Conservation (phyloP, 2,329 filamentous ascomycete species). For the Emmonsiellopsis sp. region DNA sequence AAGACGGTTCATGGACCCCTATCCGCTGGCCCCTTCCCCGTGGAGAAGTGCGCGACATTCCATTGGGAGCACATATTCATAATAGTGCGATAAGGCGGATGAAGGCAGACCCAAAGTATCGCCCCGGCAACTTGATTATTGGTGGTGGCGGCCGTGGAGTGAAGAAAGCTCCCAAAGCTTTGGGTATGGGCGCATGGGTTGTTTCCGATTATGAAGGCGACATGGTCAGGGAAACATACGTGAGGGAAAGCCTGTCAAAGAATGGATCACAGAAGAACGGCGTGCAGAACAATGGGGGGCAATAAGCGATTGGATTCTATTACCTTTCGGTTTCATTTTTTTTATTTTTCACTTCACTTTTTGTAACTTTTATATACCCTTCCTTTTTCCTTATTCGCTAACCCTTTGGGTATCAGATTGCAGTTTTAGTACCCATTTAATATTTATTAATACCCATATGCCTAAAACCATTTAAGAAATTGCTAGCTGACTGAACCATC, state of each 20-base stretch:
- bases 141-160: slow-evolving; percentile 68
- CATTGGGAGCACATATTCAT: slow-evolving; percentile 59
- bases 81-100: slow-evolving; percentile 65
- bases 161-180: slow-evolving; percentile 48
- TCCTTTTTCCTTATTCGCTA: too few relatives aligned
- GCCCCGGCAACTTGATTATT: slow-evolving; percentile 70
- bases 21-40: slow-evolving; percentile 72
- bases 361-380: neutral
- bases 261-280: neutral
- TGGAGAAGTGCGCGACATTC: slow-evolving; percentile 70
- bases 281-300: neutral
- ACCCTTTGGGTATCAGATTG: too few relatives aligned
- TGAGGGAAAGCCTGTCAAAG: slow-evolving; percentile 32
- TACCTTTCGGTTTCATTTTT: too few relatives aligned
- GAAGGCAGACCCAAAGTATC: slow-evolving; percentile 52
- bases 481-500: too few relatives aligned
- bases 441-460: too few relatives aligned
- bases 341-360: neutral
- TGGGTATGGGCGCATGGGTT: slow-evolving; percentile 65
- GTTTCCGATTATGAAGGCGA: slow-evolving; percentile 57
- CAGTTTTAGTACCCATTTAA: too few relatives aligned
- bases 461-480: too few relatives aligned
- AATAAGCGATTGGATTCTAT: neutral
- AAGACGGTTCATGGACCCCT: slow-evolving; percentile 66
- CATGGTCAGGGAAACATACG: slow-evolving; percentile 58